Conservation (phyloP, 1,139 yeast species). For the Lizanozyma gosingica region DNA sequence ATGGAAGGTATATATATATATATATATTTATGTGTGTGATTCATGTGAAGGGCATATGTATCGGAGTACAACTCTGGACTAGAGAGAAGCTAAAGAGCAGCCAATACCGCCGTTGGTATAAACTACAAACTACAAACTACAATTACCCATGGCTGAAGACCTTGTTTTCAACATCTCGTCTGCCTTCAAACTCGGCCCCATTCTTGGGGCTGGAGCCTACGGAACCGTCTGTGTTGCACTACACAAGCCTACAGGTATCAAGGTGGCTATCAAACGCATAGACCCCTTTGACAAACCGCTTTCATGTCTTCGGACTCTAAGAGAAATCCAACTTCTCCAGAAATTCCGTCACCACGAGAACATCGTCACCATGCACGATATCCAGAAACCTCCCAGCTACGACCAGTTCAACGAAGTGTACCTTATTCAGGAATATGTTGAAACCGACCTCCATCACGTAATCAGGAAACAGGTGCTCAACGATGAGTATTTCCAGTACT, state of each 20-base stretch:
- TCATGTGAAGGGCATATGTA: neutral
- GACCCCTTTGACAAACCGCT: constrained; percentile 89
- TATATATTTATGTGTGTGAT: neutral
- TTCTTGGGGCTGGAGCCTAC: constrained; percentile 94
- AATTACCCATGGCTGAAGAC: neutral
- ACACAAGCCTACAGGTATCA: constrained; percentile 79
- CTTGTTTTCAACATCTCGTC: constrained; percentile 22
- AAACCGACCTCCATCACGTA: constrained; percentile 87
- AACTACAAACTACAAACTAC: too few relatives aligned
- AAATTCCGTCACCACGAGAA: constrained; percentile 82
- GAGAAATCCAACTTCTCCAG: constrained; percentile 81
- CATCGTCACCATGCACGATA: constrained; percentile 81
- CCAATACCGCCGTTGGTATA: too few relatives aligned
- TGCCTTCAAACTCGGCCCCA: constrained; percentile 27
- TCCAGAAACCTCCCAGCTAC: constrained; percentile 75
- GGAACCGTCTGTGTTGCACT: constrained; percentile 93
- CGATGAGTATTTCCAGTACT: constrained; percentile 92
- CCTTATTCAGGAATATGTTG: constrained; percentile 92
- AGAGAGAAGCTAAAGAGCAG: too few relatives aligned
- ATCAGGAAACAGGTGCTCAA: constrained; percentile 76
- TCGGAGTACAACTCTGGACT: too few relatives aligned
- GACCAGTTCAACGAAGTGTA: constrained; percentile 81
- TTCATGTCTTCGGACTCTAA: constrained; percentile 82
- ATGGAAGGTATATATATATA: neutral
- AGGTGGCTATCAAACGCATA: constrained; percentile 91